A percentile compares a stretch with the other conserved stretches of the same genome.
phyloP scores from a whole-genome alignment of 306 rosid species.

The Hippophae gyantsensis region DNA sequence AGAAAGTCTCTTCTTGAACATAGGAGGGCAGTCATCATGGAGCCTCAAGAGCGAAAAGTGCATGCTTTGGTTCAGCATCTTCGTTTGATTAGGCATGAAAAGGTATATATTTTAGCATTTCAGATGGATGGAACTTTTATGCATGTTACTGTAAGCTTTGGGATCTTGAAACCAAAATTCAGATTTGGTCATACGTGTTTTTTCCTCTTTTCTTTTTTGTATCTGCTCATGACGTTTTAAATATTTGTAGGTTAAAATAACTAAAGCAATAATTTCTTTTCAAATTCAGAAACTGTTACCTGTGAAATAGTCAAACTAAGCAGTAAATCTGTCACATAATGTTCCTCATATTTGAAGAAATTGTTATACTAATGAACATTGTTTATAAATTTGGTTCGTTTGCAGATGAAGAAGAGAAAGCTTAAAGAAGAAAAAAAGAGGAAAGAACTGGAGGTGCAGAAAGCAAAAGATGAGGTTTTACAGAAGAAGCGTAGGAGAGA shows the following conservation, averaged over 20 bases:
- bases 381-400: not conserved
- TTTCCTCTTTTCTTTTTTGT: too few relatives aligned
- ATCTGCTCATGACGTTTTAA: too few relatives aligned
- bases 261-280: too few relatives aligned
- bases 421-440: constrained; percentile 52
- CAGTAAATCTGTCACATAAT: too few relatives aligned
- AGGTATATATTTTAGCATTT: constrained; percentile 29
- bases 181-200: too few relatives aligned
- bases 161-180: not conserved
- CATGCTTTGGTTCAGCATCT: constrained; percentile 60
- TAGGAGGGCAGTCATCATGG: constrained; percentile 67
- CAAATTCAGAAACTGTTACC: too few relatives aligned
- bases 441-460: constrained; percentile 48
- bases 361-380: too few relatives aligned
- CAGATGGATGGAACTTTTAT: too few relatives aligned
- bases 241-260: too few relatives aligned
- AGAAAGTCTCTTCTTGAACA: constrained; percentile 39
- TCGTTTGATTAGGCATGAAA: constrained; percentile 36
- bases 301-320: too few relatives aligned
- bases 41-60: constrained; percentile 56
- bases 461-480: constrained; percentile 56
- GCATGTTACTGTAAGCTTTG: not conserved
- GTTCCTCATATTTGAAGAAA: too few relatives aligned
- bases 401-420: constrained; percentile 64
- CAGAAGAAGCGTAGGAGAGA: constrained; percentile 72